phyloP scores from a whole-genome alignment of 257 asterid species.

The Leonotis leonurus region DNA sequence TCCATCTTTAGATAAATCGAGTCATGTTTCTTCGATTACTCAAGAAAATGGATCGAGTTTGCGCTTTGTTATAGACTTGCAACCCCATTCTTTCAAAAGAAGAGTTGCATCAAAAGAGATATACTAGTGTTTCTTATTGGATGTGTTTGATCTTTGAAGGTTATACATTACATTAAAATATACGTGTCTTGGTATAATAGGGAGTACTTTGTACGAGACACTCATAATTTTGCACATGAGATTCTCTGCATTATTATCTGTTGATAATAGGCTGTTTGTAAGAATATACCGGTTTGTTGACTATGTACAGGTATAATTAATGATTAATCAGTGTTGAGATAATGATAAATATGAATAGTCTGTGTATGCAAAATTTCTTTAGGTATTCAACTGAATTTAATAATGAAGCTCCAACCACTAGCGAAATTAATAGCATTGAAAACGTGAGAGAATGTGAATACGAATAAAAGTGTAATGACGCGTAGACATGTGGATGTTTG shows the following conservation, averaged over 20 bases:
- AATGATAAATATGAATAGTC: neutral
- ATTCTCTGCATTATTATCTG: neutral
- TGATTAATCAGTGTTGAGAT: neutral
- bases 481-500: neutral
- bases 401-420: neutral
- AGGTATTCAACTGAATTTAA: neutral
- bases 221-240: neutral
- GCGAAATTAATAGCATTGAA: neutral
- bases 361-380: neutral
- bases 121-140: neutral
- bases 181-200: too few species aligned
- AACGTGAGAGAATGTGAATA: conserved; percentile 9
- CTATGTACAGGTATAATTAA: neutral
- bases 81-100: neutral
- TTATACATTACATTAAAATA: too few species aligned
- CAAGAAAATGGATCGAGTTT: neutral
- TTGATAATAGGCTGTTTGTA: neutral
- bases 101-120: neutral
- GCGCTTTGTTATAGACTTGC: too few species aligned
- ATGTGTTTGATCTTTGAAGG: neutral
- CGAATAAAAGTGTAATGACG: neutral
- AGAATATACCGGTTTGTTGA: neutral
- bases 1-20: neutral
- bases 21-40: neutral
- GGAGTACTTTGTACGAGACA: neutral